These are phyloP conservation scores for Wickerhamiella parazyma DNA, from an alignment of 805 yeast genomes.

Conservation along the genomic window DNA sequence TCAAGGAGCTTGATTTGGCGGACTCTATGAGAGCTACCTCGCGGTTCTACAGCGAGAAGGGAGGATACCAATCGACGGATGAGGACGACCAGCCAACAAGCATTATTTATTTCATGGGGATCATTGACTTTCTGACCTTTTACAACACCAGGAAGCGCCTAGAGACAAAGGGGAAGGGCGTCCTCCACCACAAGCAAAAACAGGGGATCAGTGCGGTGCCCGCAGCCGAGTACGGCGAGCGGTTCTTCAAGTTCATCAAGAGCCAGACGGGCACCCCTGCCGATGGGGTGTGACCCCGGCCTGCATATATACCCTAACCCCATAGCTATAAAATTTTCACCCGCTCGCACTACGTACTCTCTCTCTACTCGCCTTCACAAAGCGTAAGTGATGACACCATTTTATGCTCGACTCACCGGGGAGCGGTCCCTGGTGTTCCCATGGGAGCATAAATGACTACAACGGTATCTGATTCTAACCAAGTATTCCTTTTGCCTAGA, in stretches of 20 bases:
- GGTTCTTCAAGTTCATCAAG: slow-evolving; percentile 60
- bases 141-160: slow-evolving; percentile 45
- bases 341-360: too few relatives aligned
- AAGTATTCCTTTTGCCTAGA: neutral
- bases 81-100: slow-evolving; percentile 45
- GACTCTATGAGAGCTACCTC: slow-evolving; percentile 28
- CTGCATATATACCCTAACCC: neutral
- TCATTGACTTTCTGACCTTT: slow-evolving; percentile 81
- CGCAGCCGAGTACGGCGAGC: slow-evolving; percentile 74
- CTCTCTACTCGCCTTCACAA: neutral
- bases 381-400: slow-evolving; percentile 21
- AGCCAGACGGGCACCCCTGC: neutral
- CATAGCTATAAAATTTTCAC: neutral
- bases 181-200: slow-evolving; percentile 43
- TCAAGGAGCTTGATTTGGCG: slow-evolving; percentile 23
- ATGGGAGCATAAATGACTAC: slow-evolving; percentile 45
- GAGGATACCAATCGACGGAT: slow-evolving; percentile 73
- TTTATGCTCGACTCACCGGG: slow-evolving; percentile 16
- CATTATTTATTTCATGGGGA: slow-evolving; percentile 76
- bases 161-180: slow-evolving; percentile 74
- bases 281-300: neutral
- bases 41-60: slow-evolving; percentile 62
- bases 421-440: slow-evolving; percentile 21
- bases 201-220: slow-evolving; percentile 78
- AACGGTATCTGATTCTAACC: slow-evolving; percentile 76